Conservation (phyloP, 2,329 filamentous ascomycete genomes). For the Achaetomium macrosporum region DNA sequence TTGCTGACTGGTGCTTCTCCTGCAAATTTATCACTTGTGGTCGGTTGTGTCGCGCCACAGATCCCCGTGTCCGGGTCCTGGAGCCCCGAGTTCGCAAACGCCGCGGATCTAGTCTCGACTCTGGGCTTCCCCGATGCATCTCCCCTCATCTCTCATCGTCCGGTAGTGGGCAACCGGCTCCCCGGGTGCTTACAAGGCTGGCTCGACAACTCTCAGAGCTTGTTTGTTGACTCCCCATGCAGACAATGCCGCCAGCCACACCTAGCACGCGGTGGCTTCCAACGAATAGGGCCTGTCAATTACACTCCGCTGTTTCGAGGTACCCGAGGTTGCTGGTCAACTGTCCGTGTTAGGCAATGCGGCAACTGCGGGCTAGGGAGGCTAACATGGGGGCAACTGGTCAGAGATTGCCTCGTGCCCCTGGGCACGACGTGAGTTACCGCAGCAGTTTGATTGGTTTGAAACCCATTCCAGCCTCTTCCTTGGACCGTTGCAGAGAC, state of each 20-base stretch:
- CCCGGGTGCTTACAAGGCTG: too few relatives aligned
- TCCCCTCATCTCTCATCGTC: too few relatives aligned
- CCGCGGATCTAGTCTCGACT: too few relatives aligned
- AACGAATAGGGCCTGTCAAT: too few relatives aligned
- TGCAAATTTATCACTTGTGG: neutral
- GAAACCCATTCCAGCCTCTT: neutral
- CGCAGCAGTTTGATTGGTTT: constrained; percentile 1
- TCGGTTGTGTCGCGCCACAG: neutral
- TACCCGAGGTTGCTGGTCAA: neutral
- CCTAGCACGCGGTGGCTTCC: too few relatives aligned
- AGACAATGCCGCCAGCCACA: neutral
- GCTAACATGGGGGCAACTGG: neutral
- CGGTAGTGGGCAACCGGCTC: too few relatives aligned
- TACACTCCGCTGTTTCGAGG: too few relatives aligned
- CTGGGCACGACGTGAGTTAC: constrained; percentile 3
- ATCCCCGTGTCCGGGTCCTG: too few relatives aligned
- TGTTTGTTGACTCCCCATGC: neutral
- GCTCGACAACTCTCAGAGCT: too few relatives aligned
- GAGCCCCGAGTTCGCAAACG: too few relatives aligned
- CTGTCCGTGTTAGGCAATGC: neutral
- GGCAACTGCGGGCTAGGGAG: neutral
- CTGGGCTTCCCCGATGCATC: too few relatives aligned
- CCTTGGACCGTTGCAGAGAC: neutral
- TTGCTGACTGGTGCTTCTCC: neutral
- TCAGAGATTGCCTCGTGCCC: neutral